Conservation (phyloP, 331 rosid genomes). For the Rhamnella rubrinervis region DNA sequence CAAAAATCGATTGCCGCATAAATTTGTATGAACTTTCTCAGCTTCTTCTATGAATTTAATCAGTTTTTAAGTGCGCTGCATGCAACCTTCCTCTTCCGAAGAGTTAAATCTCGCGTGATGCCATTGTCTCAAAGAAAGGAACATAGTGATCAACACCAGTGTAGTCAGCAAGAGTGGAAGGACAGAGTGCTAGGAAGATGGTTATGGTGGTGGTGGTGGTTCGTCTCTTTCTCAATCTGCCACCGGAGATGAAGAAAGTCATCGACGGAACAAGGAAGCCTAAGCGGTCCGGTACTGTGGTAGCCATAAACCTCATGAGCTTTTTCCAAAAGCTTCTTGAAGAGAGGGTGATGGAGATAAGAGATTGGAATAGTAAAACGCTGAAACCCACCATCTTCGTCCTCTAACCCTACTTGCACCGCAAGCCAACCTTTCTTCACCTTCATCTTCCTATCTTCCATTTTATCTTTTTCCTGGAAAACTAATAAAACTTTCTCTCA, state of each 20-base stretch:
- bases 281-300: conserved; percentile 55
- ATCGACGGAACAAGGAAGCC: conserved; percentile 58
- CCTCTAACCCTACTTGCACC: conserved; percentile 53
- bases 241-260: conserved; percentile 66
- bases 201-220: conserved; percentile 10
- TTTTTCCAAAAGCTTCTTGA: conserved; percentile 2
- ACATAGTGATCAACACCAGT: no score
- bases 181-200: not conserved
- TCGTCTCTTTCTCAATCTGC: conserved; percentile 55
- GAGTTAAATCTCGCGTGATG: no score
- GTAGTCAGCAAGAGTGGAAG: not conserved
- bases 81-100: conserved; percentile 49
- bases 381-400: conserved; percentile 37
- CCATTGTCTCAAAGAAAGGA: no score
- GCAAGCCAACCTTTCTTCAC: conserved; percentile 69
- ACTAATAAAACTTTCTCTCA: no score
- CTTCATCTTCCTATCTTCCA: conserved; percentile 58
- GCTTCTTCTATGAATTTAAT: no score
- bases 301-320: conserved; percentile 66
- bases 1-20: not conserved
- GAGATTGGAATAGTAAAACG: conserved; percentile 56
- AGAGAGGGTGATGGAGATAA: conserved; percentile 21
- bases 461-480: not conserved
- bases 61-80: conserved; percentile 34
- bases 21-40: no score